Evolutionary conservation across 768 basidiomycete species (phyloP), one percentile per base, ranked within the genome.

Genomic region (Amanita pallidorosea): DNA sequence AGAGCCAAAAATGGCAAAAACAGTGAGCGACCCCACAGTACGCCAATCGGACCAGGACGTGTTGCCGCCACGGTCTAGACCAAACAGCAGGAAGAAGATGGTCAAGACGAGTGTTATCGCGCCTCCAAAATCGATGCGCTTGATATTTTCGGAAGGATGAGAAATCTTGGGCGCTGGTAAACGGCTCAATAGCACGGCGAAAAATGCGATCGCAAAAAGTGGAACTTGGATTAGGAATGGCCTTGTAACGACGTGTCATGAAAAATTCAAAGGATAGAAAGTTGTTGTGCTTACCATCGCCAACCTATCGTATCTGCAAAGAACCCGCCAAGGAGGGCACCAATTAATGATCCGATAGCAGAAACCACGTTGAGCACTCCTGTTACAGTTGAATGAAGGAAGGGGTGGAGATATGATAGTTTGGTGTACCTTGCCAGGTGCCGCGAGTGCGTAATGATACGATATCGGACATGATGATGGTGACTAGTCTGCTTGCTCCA

Each of bases 391-490:
- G 29, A 27, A 7, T 5, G 11, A 40, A 13, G 25, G 27, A 5
- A 13, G 29, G 8, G 7, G 8, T 29, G 7, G 25, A 27, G 29
- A 29, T 29, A 29, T 9, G 8, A 29, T 8, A 8, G 9, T 29
- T 8, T 17, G 23, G 42, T 42, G 4, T 20, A 72, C 80, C 83
- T 75, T 84, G 82, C 75, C 80, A 82, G n/a, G 80, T 83, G 20
- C 83, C 83, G 46, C 82, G 69, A 20, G 71, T 70, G 2, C 81
- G 71, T 42, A 84, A 66, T 0, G 82, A 79, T 1, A 83, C 75
- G 15, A 83, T 66, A 55, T 84, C 83, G 3, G 80, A 81, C 63
- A 84, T 72, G 34, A 84, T 74, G 50, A 85, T 84, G 47, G 76
- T 78, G 15, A 75, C 75, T 22, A 83, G 65, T 1, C 80, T 82